A percentile compares a stretch with the other conserved stretches of the same genome.
These are phyloP conservation scores for Rhizophagus sp. DNA, from an alignment of 192 early-diverging fungal species.

Conservation along the genomic window DNA sequence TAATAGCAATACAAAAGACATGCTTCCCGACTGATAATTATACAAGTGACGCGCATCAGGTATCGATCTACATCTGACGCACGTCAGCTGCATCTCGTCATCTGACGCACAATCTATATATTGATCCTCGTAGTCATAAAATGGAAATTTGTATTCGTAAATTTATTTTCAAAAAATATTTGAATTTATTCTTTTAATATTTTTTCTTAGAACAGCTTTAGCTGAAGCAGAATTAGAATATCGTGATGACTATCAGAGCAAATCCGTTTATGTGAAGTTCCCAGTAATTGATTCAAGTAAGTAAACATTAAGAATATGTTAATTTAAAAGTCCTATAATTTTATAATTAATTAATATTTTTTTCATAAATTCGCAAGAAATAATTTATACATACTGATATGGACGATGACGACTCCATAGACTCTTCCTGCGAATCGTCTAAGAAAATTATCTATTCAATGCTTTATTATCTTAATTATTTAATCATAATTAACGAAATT, in stretches of 20 bases:
- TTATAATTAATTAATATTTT: too few species aligned
- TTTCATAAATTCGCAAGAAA: slow-evolving; percentile 17
- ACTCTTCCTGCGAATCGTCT: slow-evolving; percentile 77
- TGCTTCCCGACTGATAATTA: too few species aligned
- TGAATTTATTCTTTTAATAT: neutral
- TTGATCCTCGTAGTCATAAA: too few species aligned
- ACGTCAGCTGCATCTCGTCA: too few species aligned
- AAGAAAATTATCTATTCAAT: neutral
- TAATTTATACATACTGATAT: slow-evolving; percentile 54
- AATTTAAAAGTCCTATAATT: too few species aligned
- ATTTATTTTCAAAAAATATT: neutral
- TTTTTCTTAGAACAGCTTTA: slow-evolving; percentile 59
- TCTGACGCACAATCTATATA: too few species aligned
- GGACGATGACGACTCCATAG: slow-evolving; percentile 67
- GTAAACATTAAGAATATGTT: slow-evolving; percentile 32
- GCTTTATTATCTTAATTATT: too few species aligned
- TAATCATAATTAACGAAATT: neutral
- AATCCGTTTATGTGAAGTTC: slow-evolving; percentile 69
- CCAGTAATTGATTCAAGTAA: slow-evolving; percentile 42
- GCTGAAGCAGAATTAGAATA: slow-evolving; percentile 84
- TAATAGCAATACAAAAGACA: too few species aligned
- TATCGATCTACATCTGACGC: too few species aligned
- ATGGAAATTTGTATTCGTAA: too few species aligned
- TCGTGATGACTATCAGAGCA: slow-evolving; percentile 70
- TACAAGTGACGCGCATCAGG: too few species aligned